phyloP scores from a whole-genome alignment of 1,284 basidiomycete species.

The Trichosporon asahii region DNA sequence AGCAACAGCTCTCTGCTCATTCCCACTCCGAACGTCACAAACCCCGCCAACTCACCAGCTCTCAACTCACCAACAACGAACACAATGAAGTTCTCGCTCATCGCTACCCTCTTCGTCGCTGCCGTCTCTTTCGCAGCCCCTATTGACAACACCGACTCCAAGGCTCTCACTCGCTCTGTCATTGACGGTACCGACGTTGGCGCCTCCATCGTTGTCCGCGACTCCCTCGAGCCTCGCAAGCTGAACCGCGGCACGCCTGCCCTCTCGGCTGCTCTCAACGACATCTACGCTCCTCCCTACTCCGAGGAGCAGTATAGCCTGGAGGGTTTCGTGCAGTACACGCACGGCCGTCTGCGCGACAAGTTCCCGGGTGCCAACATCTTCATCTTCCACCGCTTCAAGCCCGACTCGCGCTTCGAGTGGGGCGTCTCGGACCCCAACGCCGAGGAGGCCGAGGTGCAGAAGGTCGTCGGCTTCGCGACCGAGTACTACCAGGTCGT shows the following conservation, averaged over 20 bases:
- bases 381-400: background rate
- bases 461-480: background rate
- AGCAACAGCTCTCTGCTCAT: too few relatives aligned
- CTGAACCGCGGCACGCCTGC: background rate
- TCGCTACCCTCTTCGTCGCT: background rate
- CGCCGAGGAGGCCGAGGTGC: background rate
- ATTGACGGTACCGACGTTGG: background rate
- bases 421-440: background rate
- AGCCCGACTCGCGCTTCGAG: background rate
- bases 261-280: background rate
- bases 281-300: background rate
- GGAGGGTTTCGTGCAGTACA: background rate
- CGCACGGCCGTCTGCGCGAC: background rate
- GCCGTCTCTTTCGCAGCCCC: background rate
- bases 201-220: background rate
- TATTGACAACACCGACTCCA: background rate
- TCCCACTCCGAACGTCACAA: too few relatives aligned
- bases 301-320: background rate
- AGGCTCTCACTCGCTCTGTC: background rate
- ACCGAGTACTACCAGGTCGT: constrained; percentile 1
- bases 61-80: background rate
- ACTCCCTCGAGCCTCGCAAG: background rate
- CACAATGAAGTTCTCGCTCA: background rate
- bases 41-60: too few relatives aligned
- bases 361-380: background rate